These are phyloP conservation scores for Trichoderma arundinaceum DNA, from an alignment of 2,329 filamentous ascomycete species.

Conservation along the genomic window DNA sequence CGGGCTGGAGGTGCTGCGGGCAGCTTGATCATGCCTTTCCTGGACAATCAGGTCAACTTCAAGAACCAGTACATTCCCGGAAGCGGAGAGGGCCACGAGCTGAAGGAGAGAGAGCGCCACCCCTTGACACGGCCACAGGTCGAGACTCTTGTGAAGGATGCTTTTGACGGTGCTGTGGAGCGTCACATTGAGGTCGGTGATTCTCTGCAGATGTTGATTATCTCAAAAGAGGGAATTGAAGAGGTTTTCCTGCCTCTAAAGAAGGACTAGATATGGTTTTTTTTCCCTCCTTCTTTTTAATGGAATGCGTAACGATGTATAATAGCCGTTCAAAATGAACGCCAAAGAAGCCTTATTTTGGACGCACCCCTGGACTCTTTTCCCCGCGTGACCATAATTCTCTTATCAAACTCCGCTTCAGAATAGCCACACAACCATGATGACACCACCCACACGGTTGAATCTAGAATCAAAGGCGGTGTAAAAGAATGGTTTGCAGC, in stretches of 20 bases:
- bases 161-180: slow-evolving; percentile 97
- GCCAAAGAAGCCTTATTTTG: slow-evolving; percentile 14
- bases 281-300: background rate
- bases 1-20: slow-evolving; percentile 90
- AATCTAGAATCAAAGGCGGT: slow-evolving; percentile 21
- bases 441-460: slow-evolving; percentile 11
- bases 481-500: background rate
- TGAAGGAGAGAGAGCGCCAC: slow-evolving; percentile 72
- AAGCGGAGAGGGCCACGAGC: slow-evolving; percentile 79
- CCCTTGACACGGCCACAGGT: slow-evolving; percentile 76
- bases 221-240: slow-evolving; percentile 86
- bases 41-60: slow-evolving; percentile 99
- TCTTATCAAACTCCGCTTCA: slow-evolving; percentile 23
- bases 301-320: slow-evolving; percentile 41
- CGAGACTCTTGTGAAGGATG: slow-evolving; percentile 90
- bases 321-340: slow-evolving; percentile 36
- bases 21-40: slow-evolving; percentile 96
- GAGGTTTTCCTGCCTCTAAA: slow-evolving; percentile 86
- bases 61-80: slow-evolving; percentile 97
- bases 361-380: slow-evolving; percentile 14
- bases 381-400: slow-evolving; percentile 25
- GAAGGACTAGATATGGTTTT: slow-evolving; percentile 68
- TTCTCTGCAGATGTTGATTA: slow-evolving; percentile 91
- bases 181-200: slow-evolving; percentile 99
- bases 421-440: slow-evolving; percentile 20